Evolutionary conservation across 495 filamentous ascomycete genomes (phyloP), one percentile per base, ranked within the genome.

Genomic region (Annulohypoxylon stygium): DNA sequence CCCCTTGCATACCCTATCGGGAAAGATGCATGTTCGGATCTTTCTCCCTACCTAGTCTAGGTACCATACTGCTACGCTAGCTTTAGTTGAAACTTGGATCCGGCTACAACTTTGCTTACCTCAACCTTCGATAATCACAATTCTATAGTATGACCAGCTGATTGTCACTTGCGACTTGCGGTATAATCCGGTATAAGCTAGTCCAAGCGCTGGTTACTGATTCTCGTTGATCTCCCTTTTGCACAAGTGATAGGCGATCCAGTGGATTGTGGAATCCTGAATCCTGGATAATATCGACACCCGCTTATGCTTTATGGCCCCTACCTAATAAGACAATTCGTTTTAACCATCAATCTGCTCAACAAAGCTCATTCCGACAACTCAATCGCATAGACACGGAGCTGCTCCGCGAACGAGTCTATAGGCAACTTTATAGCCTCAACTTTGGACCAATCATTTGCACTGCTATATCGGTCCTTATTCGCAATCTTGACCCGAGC

Each of bases 401-500:
- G 67, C 37, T 67, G 72, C 67, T 75, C 72, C 72, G 72, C 63
- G 67, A 68, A 11, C 53, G 26, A 68, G 63, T 60, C 50, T 70
- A 75, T 70, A 75, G 39, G 67, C 53, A 60, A 45, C 5, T 41
- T 63, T 75, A 75, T 70, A 75, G 72, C 62, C 72, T 75, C 45
- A 70, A 70, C 67, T 75, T 51, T 60, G 18, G 16, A 45, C 72
- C 72, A 75, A 75, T 75, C 72, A 70, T 61, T 34, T 36, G 25
- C 12, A 4, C 18, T 64, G 54, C 51, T 64, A 47, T 64, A 68
- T 75, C 72, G 72, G 72, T 70, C 72, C 72, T 75, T 69, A 75
- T 75, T 70, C 72, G 72, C 72, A 67, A 75, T 70, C 50, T 70
- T 70, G 54, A 11, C 72, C 72, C 72, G 72, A 75, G 67, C 67